These are phyloP conservation scores for Tremellales sp. DNA, from an alignment of 1,284 basidiomycete genomes.

Conservation along the genomic window DNA sequence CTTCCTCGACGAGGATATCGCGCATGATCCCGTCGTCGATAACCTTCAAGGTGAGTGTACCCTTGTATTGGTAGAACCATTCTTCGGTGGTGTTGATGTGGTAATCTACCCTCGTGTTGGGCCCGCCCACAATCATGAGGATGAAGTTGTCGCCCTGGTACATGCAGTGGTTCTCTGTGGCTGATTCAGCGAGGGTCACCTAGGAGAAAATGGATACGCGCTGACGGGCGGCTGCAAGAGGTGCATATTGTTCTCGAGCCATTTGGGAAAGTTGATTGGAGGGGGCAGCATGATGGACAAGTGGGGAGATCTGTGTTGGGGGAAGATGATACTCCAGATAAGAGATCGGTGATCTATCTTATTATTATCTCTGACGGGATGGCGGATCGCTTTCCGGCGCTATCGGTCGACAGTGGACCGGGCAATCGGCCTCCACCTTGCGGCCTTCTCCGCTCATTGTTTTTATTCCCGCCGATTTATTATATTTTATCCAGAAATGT, in stretches of 20 bases:
- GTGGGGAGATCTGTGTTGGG: no score
- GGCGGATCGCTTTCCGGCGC: not conserved
- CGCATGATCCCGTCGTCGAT: constrained; percentile 82
- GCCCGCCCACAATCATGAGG: constrained; percentile 89
- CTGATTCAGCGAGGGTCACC: not conserved
- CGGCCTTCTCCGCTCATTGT: no score
- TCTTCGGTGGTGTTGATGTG: constrained; percentile 94
- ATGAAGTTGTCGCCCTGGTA: constrained; percentile 80
- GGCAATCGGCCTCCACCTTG: no score
- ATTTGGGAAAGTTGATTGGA: constrained; percentile 79
- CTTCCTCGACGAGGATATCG: constrained; percentile 86
- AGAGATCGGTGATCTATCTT: no score
- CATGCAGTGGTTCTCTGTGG: constrained; percentile 70
- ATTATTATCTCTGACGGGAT: no score
- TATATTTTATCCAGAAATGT: constrained; percentile 8
- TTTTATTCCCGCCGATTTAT: no score
- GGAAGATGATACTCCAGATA: no score
- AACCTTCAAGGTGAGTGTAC: constrained; percentile 79
- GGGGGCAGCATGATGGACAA: constrained; percentile 36
- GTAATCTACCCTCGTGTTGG: constrained; percentile 86
- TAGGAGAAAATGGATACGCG: constrained; percentile 21
- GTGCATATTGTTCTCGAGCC: constrained; percentile 74
- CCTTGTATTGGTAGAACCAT: constrained; percentile 95
- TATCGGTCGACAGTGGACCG: not conserved
- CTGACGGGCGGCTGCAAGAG: constrained; percentile 81